Percentiles rank a stretch among this genome's conserved stretches.
Conservation (phyloP, 148 eudicot genomes). For the Nepenthes gracilis region DNA sequence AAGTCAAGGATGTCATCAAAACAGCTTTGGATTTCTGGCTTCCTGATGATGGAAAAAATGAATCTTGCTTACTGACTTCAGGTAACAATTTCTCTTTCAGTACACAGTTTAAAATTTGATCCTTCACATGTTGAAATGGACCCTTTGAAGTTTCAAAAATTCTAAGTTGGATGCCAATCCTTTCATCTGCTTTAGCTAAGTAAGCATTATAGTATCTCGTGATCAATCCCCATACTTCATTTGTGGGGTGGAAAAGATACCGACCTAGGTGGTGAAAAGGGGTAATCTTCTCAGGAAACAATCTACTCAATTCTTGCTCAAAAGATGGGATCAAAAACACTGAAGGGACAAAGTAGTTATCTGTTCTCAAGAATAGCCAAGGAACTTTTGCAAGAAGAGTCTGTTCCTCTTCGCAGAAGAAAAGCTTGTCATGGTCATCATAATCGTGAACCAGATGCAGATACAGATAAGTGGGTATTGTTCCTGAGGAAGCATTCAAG, state of each 20-base stretch:
- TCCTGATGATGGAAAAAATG: constrained; percentile 6
- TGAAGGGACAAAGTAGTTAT: constrained; percentile 81
- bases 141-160: constrained; percentile 53
- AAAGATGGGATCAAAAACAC: constrained; percentile 74
- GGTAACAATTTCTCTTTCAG: constrained; percentile 66
- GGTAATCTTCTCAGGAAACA: constrained; percentile 73
- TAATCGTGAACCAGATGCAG: constrained; percentile 82
- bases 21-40: constrained; percentile 52
- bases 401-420: constrained; percentile 87
- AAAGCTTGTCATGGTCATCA: constrained; percentile 75
- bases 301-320: constrained; percentile 47
- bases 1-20: constrained; percentile 53
- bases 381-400: constrained; percentile 40
- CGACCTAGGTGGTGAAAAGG: constrained; percentile 84
- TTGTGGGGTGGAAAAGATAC: constrained; percentile 88
- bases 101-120: constrained; percentile 64
- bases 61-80: constrained; percentile 23
- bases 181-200: constrained; percentile 73
- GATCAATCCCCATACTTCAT: constrained; percentile 88
- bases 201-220: constrained; percentile 71
- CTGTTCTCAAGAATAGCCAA: constrained; percentile 75
- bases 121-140: constrained; percentile 70
- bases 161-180: constrained; percentile 73
- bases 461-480: constrained; percentile 42
- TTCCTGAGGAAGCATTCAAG: constrained; percentile 18